A percentile compares a stretch with the other conserved stretches of the same genome.
phyloP scores from a whole-genome alignment of 805 yeast genomes.

The Jamesozyma lodderae region DNA sequence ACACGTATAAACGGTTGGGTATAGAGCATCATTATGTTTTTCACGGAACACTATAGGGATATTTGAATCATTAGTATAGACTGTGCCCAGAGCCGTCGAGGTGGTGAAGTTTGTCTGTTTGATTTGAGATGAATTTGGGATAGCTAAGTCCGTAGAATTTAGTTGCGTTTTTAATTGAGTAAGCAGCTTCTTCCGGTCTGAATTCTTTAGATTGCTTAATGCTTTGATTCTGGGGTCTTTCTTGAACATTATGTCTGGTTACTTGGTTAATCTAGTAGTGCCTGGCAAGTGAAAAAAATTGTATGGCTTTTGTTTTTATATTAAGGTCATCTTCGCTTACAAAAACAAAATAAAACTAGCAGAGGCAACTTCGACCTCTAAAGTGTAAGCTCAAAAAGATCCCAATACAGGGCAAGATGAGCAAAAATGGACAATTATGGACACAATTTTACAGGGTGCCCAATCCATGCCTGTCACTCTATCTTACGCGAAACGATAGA shows the following conservation, averaged over 20 bases:
- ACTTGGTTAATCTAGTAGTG: background rate
- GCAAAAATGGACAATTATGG: background rate
- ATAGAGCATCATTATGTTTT: slow-evolving; percentile 40
- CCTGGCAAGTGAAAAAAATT: no score
- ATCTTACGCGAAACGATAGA: slow-evolving; percentile 8
- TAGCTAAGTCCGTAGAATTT: slow-evolving; percentile 32
- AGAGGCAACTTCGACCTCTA: no score
- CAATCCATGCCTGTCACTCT: slow-evolving; percentile 15
- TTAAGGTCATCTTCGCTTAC: no score
- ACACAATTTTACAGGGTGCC: slow-evolving; percentile 1
- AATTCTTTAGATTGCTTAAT: slow-evolving; percentile 67
- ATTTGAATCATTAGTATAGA: slow-evolving; percentile 53
- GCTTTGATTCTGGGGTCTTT: slow-evolving; percentile 51
- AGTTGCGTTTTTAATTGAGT: slow-evolving; percentile 35
- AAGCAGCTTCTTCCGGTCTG: slow-evolving; percentile 51
- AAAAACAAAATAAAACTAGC: no score
- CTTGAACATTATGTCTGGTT: slow-evolving; percentile 22
- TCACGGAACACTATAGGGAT: slow-evolving; percentile 67
- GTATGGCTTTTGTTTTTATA: no score
- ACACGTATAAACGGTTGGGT: slow-evolving; percentile 66
- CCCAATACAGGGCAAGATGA: background rate
- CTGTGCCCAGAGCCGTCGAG: slow-evolving; percentile 45
- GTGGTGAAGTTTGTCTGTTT: slow-evolving; percentile 59
- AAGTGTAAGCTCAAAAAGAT: background rate
- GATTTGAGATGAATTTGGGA: slow-evolving; percentile 16